Conservation (phyloP, 805 yeast species). For the Debaryomyces tyrocola region DNA sequence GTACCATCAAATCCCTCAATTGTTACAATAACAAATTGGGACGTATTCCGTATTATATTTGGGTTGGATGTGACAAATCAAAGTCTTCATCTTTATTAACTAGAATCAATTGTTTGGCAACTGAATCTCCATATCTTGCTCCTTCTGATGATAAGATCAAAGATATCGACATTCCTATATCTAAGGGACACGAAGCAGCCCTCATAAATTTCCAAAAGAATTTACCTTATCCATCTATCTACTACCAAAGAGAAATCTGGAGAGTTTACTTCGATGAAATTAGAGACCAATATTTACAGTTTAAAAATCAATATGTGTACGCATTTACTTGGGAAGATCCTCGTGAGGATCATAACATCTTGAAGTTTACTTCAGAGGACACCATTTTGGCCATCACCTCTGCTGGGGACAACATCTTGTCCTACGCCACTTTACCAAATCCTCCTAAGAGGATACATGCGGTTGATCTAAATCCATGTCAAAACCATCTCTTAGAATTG, state of each 20-base stretch:
- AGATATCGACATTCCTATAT: conserved; percentile 26
- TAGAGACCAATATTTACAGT: conserved; percentile 65
- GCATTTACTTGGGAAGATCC: conserved; percentile 95
- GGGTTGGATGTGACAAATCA: conserved; percentile 63
- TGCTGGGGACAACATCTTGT: conserved; percentile 79
- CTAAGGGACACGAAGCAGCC: conserved; percentile 81
- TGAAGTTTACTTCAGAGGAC: conserved; percentile 61
- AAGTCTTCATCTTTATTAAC: conserved; percentile 46
- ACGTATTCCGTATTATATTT: conserved; percentile 76
- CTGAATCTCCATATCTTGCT: conserved; percentile 79
- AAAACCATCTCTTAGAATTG: conserved; percentile 76
- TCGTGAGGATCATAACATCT: conserved; percentile 68
- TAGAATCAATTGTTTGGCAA: conserved; percentile 71
- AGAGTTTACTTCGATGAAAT: conserved; percentile 78
- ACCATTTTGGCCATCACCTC: conserved; percentile 82
- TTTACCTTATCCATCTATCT: conserved; percentile 76
- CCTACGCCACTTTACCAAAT: conserved; percentile 68
- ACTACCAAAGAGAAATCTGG: conserved; percentile 76
- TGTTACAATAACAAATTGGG: conserved; percentile 65
- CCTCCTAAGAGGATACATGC: conserved; percentile 81
- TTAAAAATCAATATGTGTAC: conserved; percentile 76
- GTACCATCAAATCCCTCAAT: conserved; percentile 75
- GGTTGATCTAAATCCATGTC: conserved; percentile 81
- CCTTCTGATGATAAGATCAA: conserved; percentile 42
- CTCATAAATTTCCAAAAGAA: conserved; percentile 58